A percentile compares a stretch with the other conserved stretches of the same genome.
Evolutionary conservation across 2,329 filamentous ascomycete species (phyloP).

Genomic region (Venturia carpophila): DNA sequence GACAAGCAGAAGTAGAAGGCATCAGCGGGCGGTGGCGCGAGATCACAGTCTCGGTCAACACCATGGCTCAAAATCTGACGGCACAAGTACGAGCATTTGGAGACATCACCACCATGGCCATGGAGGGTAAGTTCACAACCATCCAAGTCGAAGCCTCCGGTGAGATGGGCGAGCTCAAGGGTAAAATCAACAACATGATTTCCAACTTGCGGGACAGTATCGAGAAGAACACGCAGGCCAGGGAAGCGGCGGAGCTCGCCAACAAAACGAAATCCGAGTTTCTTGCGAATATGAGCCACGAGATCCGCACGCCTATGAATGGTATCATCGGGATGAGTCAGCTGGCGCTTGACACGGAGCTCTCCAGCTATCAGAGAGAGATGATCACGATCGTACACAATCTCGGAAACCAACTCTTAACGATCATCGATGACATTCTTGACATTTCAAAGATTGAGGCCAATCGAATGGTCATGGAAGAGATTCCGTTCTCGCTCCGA

Average conservation of each 20-base stretch:
- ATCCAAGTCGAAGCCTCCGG: conserved; percentile 95
- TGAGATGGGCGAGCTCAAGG: conserved; percentile 98
- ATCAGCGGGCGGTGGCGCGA: conserved; percentile 96
- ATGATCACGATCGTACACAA: conserved; percentile 99
- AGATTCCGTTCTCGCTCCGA: conserved; percentile 90
- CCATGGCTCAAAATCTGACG: conserved; percentile 75
- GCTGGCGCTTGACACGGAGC: conserved; percentile 83
- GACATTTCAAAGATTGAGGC: conserved; percentile 78
- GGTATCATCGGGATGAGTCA: conserved; percentile 98
- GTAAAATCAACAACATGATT: conserved; percentile 99
- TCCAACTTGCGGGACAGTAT: conserved; percentile 93
- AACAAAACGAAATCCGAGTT: conserved; percentile 99
- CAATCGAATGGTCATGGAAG: conserved; percentile 95
- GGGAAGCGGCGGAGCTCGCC: conserved; percentile 90
- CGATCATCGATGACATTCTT: conserved; percentile 80
- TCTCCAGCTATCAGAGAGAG: conserved; percentile 91
- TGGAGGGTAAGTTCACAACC: conserved; percentile 94
- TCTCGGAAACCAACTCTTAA: conserved; percentile 87
- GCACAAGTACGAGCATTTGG: conserved; percentile 97
- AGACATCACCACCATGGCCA: conserved; percentile 96
- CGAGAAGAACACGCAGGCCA: conserved; percentile 88
- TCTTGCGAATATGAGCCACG: conserved; percentile 97
- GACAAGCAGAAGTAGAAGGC: conserved; percentile 88
- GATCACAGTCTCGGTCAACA: conserved; percentile 94
- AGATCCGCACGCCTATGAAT: conserved; percentile 96